phyloP scores from a whole-genome alignment of 2,329 filamentous ascomycete genomes.

The Aspergillus sp. region DNA sequence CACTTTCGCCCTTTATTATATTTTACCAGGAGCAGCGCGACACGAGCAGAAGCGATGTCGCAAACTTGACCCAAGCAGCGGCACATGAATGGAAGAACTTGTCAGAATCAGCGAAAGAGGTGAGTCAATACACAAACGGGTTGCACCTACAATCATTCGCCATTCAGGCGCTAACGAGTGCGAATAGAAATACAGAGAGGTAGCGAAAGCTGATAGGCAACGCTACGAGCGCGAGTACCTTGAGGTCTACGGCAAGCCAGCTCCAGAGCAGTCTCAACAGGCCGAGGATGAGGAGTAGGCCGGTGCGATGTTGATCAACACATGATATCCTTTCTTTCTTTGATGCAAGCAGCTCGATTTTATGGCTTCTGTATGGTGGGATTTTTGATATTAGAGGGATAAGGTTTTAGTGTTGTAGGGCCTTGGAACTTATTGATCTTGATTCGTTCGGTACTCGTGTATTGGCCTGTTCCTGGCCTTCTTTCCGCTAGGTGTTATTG shows the following conservation, averaged over 20 bases:
- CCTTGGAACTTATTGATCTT: background rate
- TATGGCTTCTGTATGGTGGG: background rate
- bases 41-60: slow-evolving; percentile 45
- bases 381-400: background rate
- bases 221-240: slow-evolving; percentile 37
- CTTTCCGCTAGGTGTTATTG: background rate
- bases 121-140: slow-evolving; percentile 19
- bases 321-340: background rate
- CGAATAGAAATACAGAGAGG: slow-evolving; percentile 30
- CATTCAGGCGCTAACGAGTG: slow-evolving; percentile 15
- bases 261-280: background rate
- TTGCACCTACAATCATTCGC: background rate
- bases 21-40: slow-evolving; percentile 54
- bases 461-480: background rate
- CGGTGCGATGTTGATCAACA: slow-evolving; percentile 4
- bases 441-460: background rate
- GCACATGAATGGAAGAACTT: slow-evolving; percentile 27
- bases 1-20: slow-evolving; percentile 37
- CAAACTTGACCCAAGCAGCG: slow-evolving; percentile 32
- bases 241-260: slow-evolving; percentile 36
- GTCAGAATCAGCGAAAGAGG: slow-evolving; percentile 37
- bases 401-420: background rate
- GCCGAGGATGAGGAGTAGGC: background rate
- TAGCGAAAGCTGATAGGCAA: slow-evolving; percentile 25
- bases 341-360: background rate